These are phyloP conservation scores for Paraurostyla sp. DNA, from an alignment of 73 alveolate species.

Conservation along the genomic window DNA sequence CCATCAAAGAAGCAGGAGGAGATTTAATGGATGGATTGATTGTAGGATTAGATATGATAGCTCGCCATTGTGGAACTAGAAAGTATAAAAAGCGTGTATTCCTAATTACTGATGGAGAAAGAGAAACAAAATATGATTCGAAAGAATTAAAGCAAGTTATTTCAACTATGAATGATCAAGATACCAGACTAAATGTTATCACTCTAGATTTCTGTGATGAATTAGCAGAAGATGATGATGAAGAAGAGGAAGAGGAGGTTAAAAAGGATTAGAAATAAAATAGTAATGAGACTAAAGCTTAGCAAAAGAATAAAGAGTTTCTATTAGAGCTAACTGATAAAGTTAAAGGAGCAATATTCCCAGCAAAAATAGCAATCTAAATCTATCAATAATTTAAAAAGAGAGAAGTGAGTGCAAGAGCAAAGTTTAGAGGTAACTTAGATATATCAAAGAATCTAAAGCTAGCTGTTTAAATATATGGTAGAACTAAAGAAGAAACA, in stretches of 20 bases:
- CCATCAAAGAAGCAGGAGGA: constrained; percentile 81
- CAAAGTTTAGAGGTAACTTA: constrained; percentile 94
- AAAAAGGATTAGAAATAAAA: constrained; percentile 64
- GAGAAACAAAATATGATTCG: constrained; percentile 74
- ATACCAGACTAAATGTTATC: constrained; percentile 84
- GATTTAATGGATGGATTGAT: constrained; percentile 94
- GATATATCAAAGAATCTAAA: constrained; percentile 83
- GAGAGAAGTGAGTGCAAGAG: constrained; percentile 82
- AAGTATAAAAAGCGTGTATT: constrained; percentile 91
- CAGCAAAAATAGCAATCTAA: constrained; percentile 94
- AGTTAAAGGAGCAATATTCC: constrained; percentile 89
- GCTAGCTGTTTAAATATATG: constrained; percentile 85
- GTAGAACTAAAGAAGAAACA: constrained; percentile 90
- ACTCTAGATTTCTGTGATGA: constrained; percentile 87
- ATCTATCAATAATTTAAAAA: constrained; percentile 93
- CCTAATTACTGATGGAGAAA: constrained; percentile 95
- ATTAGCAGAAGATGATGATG: constrained; percentile 81
- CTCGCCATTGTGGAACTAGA: constrained; percentile 79
- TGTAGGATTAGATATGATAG: constrained; percentile 92
- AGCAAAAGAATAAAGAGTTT: constrained; percentile 75
- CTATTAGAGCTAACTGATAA: constrained; percentile 70
- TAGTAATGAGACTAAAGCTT: constrained; percentile 77
- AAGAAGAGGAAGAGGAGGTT: constrained; percentile 73
- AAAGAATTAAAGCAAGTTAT: constrained; percentile 78
- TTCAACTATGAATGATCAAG: constrained; percentile 78